A percentile compares a stretch with the other conserved stretches of the same genome.
Evolutionary conservation across 2,329 filamentous ascomycete genomes (phyloP).

Genomic region (Pleochaeta shiraiana): DNA sequence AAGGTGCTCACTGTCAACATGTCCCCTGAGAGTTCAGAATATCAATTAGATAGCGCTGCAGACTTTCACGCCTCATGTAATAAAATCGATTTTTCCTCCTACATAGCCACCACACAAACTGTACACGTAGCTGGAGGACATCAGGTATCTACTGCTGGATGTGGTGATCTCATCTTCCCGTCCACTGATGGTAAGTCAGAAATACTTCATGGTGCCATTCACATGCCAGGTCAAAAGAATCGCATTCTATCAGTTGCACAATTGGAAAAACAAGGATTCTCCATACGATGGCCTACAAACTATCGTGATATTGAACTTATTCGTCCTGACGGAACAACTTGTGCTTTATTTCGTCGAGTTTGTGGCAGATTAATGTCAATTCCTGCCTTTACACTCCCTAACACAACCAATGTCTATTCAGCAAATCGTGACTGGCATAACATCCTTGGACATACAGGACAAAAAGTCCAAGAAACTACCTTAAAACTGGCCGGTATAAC

Average conservation of each 20-base stretch:
- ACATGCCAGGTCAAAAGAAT: background rate
- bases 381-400: background rate
- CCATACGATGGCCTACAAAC: background rate
- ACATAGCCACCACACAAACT: background rate
- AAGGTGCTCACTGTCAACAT: background rate
- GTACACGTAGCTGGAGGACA: background rate
- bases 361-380: background rate
- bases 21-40: background rate
- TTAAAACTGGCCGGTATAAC: background rate
- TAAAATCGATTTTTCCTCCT: background rate
- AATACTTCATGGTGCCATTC: background rate
- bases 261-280: background rate
- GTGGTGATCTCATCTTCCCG: background rate
- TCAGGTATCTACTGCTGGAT: background rate
- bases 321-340: background rate
- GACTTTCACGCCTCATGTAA: background rate
- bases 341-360: background rate
- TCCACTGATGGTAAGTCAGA: background rate
- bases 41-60: background rate
- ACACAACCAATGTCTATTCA: background rate
- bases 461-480: background rate
- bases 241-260: background rate
- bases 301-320: background rate
- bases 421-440: background rate
- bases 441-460: too few species aligned